Evolutionary conservation across 2,329 filamentous ascomycete species (phyloP).

Genomic region (Hypoxylon sp.): DNA sequence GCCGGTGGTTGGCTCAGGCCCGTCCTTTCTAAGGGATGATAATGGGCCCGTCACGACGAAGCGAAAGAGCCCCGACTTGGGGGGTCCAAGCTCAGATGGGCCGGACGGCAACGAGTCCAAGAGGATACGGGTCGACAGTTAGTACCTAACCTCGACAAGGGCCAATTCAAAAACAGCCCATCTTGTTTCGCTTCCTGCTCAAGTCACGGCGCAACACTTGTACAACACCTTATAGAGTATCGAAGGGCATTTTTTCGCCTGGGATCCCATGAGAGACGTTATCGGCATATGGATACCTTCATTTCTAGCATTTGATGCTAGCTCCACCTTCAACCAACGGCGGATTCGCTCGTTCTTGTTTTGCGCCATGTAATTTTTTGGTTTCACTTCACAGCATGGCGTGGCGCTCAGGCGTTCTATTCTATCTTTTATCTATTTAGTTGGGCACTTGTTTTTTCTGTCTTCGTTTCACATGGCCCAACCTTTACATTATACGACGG

Average conservation of each 20-base stretch:
- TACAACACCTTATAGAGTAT: conserved; percentile 36
- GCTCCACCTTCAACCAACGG: conserved; percentile 29
- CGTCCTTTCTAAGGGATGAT: conserved; percentile 70
- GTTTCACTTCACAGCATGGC: conserved; percentile 40
- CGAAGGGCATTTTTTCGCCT: conserved; percentile 18
- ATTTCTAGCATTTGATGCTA: conserved; percentile 33
- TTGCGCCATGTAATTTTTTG: conserved; percentile 39
- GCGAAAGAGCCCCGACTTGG: conserved; percentile 64
- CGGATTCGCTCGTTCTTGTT: conserved; percentile 33
- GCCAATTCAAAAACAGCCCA: conserved; percentile 3
- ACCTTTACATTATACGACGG: conserved; percentile 7
- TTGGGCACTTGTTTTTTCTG: background rate
- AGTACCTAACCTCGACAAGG: conserved; percentile 15
- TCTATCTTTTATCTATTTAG: conserved; percentile 12
- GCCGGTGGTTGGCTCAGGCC: conserved; percentile 69
- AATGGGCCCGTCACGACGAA: conserved; percentile 51
- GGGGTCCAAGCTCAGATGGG: conserved; percentile 51
- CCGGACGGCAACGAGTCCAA: conserved; percentile 60
- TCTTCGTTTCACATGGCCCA: conserved; percentile 1
- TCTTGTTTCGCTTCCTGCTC: conserved; percentile 16
- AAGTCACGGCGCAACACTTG: conserved; percentile 31
- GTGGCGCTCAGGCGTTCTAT: conserved; percentile 38
- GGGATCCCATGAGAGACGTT: conserved; percentile 1
- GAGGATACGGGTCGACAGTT: conserved; percentile 60
- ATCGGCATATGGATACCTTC: conserved; percentile 39